Percentiles rank a stretch among this genome's conserved stretches.
These are phyloP conservation scores for Leucogyrophana mollusca DNA, from an alignment of 768 basidiomycete species.

Conservation along the genomic window DNA sequence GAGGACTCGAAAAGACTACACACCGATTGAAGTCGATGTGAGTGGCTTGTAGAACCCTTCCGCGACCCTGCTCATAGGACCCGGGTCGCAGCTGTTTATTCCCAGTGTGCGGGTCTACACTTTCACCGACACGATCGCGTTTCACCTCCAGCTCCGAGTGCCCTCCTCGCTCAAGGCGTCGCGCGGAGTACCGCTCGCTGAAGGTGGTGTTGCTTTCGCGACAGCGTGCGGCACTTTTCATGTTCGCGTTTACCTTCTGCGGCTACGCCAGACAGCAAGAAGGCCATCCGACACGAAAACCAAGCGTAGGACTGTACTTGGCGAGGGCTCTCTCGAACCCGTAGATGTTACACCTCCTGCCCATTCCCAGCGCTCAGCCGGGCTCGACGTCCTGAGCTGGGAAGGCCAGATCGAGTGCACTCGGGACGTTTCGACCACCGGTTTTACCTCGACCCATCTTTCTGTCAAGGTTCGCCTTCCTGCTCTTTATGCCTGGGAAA, in stretches of 20 bases:
- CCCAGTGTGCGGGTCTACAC: neutral
- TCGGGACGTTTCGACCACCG: constrained; percentile 38
- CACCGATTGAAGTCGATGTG: neutral
- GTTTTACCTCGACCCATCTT: constrained; percentile 48
- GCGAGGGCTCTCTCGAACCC: too few relatives aligned
- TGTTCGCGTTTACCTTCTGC: too few relatives aligned
- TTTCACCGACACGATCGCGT: neutral
- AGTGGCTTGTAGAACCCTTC: neutral
- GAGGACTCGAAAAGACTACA: neutral
- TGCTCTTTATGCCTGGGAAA: too few relatives aligned
- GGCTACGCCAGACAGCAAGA: too few relatives aligned
- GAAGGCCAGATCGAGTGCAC: constrained; percentile 52
- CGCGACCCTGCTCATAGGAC: too few relatives aligned
- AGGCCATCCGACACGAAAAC: too few relatives aligned
- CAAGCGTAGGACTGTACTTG: too few relatives aligned
- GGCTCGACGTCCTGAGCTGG: constrained; percentile 44
- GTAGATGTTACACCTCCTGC: too few relatives aligned
- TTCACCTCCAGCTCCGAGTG: neutral
- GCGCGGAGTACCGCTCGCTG: neutral
- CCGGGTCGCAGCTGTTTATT: neutral
- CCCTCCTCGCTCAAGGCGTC: neutral
- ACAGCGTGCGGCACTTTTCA: too few relatives aligned
- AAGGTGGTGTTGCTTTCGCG: too few relatives aligned
- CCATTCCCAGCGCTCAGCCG: too few relatives aligned
- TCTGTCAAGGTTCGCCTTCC: constrained; percentile 46